Percentiles rank a stretch among this genome's conserved stretches.
phyloP scores from a whole-genome alignment of 768 basidiomycete species.

The Kwoniella heveanensis region DNA sequence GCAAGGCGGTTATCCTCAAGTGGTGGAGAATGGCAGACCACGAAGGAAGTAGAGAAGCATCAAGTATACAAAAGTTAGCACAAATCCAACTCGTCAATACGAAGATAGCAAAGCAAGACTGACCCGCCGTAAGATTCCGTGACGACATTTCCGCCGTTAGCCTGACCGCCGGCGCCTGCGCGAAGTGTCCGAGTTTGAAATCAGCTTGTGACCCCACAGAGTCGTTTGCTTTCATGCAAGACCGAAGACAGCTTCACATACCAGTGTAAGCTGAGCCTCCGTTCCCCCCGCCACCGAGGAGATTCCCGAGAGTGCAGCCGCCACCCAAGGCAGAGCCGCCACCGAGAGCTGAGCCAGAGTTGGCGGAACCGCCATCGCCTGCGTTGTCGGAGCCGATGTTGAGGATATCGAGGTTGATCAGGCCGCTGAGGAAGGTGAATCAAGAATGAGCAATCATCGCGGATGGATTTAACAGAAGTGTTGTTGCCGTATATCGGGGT shows the following conservation, averaged over 20 bases:
- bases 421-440: conserved; percentile 19
- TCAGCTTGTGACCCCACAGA: no score
- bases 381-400: conserved; percentile 47
- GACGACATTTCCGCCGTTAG: conserved; percentile 36
- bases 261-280: conserved; percentile 26
- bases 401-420: conserved; percentile 43
- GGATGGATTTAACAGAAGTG: no score
- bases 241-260: not conserved
- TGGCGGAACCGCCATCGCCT: conserved; percentile 41
- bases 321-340: conserved; percentile 20
- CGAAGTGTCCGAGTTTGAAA: not conserved
- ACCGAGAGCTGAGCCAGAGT: conserved; percentile 42
- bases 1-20: no score
- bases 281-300: conserved; percentile 20
- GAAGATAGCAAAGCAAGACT: no score
- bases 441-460: no score
- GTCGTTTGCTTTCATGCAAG: not conserved
- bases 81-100: no score
- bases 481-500: no score
- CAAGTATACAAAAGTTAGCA: no score
- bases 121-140: conserved; percentile 27
- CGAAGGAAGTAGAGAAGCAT: no score
- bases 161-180: conserved; percentile 37
- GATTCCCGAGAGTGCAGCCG: conserved; percentile 8
- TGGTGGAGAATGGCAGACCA: no score